phyloP scores from a whole-genome alignment of 257 asterid genomes.

The Capsicum rhomboideum region DNA sequence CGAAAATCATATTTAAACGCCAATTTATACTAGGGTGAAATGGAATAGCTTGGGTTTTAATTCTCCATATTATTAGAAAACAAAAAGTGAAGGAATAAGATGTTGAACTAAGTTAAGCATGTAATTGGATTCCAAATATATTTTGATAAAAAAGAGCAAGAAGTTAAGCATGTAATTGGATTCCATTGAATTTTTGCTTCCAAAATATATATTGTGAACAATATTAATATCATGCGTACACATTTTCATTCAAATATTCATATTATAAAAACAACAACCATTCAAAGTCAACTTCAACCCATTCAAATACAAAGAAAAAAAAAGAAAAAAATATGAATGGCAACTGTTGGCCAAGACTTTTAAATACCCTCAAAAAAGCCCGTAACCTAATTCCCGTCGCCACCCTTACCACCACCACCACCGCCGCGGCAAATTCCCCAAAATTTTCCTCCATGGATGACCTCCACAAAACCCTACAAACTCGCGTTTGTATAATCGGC shows the following conservation, averaged over 20 bases:
- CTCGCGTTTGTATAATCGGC: slow-evolving; percentile 85
- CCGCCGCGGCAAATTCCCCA: slow-evolving; percentile 15
- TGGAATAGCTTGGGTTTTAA: neutral
- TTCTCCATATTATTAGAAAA: neutral
- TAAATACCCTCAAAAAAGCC: slow-evolving; percentile 25
- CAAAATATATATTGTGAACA: neutral
- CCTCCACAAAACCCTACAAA: slow-evolving; percentile 30
- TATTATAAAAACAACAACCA: neutral
- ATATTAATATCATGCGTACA: too few species aligned
- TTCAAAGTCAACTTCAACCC: neutral
- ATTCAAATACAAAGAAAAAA: neutral
- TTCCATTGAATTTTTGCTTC: neutral
- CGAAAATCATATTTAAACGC: neutral
- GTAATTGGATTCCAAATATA: neutral
- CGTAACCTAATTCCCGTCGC: slow-evolving; percentile 42
- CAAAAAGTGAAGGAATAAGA: neutral
- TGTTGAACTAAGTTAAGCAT: neutral
- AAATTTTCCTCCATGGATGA: slow-evolving; percentile 46
- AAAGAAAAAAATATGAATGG: slow-evolving; percentile 22
- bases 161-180: neutral
- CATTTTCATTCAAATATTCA: neutral
- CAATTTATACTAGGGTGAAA: neutral
- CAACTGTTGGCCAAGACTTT: slow-evolving; percentile 29
- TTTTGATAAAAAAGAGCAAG: neutral
- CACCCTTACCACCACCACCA: slow-evolving; percentile 16